Evolutionary conservation across 2,329 filamentous ascomycete species (phyloP).

Genomic region (Aspergillus hortae): DNA sequence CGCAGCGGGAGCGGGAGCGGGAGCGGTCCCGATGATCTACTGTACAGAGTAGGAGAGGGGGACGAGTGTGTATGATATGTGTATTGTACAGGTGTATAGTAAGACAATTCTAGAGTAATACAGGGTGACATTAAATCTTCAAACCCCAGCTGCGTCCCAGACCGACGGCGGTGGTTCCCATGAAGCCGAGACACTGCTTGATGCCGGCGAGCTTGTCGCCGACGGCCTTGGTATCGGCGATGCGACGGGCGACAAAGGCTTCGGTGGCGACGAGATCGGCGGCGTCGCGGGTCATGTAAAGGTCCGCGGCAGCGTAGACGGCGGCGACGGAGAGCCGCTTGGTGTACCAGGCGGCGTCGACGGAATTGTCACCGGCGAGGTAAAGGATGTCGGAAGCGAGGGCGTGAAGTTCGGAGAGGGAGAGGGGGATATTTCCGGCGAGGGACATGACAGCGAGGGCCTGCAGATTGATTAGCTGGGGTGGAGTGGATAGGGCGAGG

Average conservation of each 20-base stretch:
- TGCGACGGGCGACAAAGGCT: conserved; percentile 71
- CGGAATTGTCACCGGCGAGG: conserved; percentile 73
- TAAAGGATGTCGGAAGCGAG: conserved; percentile 93
- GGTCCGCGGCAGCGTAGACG: conserved; percentile 74
- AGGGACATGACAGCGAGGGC: conserved; percentile 89
- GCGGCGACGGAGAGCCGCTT: conserved; percentile 61
- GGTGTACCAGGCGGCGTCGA: conserved; percentile 87
- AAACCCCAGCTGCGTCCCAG: conserved; percentile 83
- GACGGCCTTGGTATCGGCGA: conserved; percentile 65
- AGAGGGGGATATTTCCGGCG: conserved; percentile 70
- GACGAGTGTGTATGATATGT: neutral
- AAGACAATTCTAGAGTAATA: no score
- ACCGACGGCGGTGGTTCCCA: conserved; percentile 72
- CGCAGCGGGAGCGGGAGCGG: neutral
- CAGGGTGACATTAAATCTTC: conserved; percentile 55
- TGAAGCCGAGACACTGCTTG: conserved; percentile 78
- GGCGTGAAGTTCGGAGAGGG: conserved; percentile 71
- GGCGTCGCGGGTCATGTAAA: conserved; percentile 94
- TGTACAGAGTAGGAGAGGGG: neutral
- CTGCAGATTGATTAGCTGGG: conserved; percentile 40
- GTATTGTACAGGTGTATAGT: no score
- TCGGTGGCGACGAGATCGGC: conserved; percentile 72
- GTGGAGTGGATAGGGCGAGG: neutral
- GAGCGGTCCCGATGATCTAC: neutral
- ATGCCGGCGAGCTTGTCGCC: conserved; percentile 62